Conservation (phyloP, 2,329 filamentous ascomycete species). For the Colletotrichum liriopes region DNA sequence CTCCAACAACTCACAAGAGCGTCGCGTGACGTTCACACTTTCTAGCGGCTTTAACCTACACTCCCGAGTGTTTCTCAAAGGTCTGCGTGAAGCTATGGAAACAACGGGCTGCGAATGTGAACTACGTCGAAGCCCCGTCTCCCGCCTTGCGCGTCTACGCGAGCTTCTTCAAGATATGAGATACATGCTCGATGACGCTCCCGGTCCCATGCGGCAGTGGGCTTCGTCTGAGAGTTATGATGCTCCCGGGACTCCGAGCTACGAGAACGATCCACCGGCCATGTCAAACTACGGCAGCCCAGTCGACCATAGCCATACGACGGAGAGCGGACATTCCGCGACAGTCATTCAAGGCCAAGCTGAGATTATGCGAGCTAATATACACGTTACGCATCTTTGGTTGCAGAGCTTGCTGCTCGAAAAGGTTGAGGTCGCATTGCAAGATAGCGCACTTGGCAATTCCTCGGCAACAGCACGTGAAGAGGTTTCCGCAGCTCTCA, state of each 20-base stretch:
- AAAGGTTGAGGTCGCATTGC: constrained; percentile 50
- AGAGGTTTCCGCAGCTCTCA: constrained; percentile 27
- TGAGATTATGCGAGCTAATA: constrained; percentile 52
- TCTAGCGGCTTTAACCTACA: constrained; percentile 50
- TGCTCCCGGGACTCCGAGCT: not conserved
- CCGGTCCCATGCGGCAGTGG: constrained; percentile 48
- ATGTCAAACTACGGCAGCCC: constrained; percentile 27
- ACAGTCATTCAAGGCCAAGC: constrained; percentile 40
- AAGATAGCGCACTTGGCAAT: constrained; percentile 37
- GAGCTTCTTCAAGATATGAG: constrained; percentile 49
- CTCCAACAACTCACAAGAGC: constrained; percentile 23
- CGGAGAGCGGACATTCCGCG: not conserved
- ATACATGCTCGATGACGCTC: constrained; percentile 51
- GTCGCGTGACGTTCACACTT: constrained; percentile 43
- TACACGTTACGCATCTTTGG: constrained; percentile 57
- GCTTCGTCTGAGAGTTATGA: constrained; percentile 27
- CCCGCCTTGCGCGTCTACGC: constrained; percentile 45
- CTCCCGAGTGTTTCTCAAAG: constrained; percentile 49
- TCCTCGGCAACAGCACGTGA: constrained; percentile 8
- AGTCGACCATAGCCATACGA: not conserved
- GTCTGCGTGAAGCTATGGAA: constrained; percentile 41
- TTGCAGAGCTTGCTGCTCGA: constrained; percentile 54
- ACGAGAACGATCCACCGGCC: constrained; percentile 9
- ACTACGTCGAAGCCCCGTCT: constrained; percentile 29
- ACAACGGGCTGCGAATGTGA: constrained; percentile 39